Evolutionary conservation across 2,329 filamentous ascomycete genomes (phyloP).

Genomic region (Trichocomaceae sp.): DNA sequence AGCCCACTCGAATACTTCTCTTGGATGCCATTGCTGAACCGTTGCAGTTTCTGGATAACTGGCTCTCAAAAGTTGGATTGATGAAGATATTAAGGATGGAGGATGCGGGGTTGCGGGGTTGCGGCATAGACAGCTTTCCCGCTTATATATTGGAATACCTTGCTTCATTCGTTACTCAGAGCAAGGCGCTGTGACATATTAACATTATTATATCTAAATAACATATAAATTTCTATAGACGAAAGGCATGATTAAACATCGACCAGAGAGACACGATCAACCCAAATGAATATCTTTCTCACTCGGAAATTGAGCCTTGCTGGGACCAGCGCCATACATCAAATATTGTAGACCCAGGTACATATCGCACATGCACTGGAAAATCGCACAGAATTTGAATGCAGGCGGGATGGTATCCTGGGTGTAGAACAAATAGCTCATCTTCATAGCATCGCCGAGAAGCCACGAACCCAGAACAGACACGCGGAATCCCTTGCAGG

Average conservation of each 20-base stretch:
- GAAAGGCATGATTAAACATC: conserved; percentile 17
- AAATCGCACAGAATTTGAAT: conserved; percentile 44
- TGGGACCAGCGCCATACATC: conserved; percentile 39
- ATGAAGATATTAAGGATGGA: background rate
- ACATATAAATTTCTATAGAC: conserved; percentile 8
- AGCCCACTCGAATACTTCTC: conserved; percentile 38
- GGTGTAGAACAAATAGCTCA: conserved; percentile 45
- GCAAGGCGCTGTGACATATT: background rate
- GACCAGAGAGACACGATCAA: conserved; percentile 16
- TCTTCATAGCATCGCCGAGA: conserved; percentile 45
- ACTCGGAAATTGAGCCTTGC: conserved; percentile 20
- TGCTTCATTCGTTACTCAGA: background rate
- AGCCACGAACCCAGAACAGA: conserved; percentile 45
- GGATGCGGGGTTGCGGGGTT: background rate
- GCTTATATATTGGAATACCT: background rate
- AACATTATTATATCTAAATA: background rate
- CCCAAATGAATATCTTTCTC: conserved; percentile 37
- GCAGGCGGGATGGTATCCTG: conserved; percentile 40
- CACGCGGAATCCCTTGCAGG: conserved; percentile 45
- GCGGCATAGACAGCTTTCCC: background rate
- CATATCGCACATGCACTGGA: conserved; percentile 43
- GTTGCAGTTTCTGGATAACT: conserved; percentile 1
- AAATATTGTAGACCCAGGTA: conserved; percentile 45
- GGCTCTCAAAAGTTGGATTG: background rate
- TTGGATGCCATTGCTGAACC: conserved; percentile 22